Base-by-base conservation (phyloP, 2,329 filamentous ascomycete species). In the Fonsecaea erecta region DNA sequence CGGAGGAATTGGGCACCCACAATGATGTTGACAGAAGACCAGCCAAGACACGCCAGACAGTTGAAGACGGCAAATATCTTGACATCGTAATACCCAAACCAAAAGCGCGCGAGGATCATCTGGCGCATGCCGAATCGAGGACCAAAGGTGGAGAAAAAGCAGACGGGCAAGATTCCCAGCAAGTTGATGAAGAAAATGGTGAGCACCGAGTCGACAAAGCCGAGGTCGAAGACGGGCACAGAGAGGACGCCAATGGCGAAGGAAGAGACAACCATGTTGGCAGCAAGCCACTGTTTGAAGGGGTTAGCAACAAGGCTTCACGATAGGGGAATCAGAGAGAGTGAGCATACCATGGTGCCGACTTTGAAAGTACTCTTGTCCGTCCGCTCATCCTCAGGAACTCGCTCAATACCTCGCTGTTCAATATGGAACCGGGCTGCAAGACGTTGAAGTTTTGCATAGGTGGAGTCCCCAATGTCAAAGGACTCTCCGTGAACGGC, bases 31-130 rank as follows among this genome's bases (percentile, higher is more conserved):
- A 93, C 88, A 0, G 88, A 83, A 3, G 88, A 88, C 88, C 91
- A 94, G 56, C 91, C 91, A 4, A 92, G 75, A 40, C 62, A 67
- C 16, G 67, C 63, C n/a, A 69, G 62, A 26, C 48, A 59, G 35
- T 67, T 67, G 56, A 69, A 73, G 87, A 91, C 11, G 8, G 67
- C 62, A 21, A 69, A 85, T 70, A 91, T 76, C 75, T 90, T 90
- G 34, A 87, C 86, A n/a, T 83, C 84, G 70, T 85, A 88, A 77
- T 86, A 91, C 8, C 90, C 90, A 74, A 92, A 93, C 78, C 84
- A 93, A 78, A 89, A 93, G 37, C 90, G 83, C 11, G 88, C 88
- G n/a, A 93, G 81, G 1, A 93, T 89, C 88, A 93, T 92, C 74
- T 93, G 91, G 61, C 91, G 86, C 68, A 93, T 81, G 3, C 90